Evolutionary conservation across 2,329 filamentous ascomycete genomes (phyloP), one percentile per base, ranked within the genome.

Genomic region (Nemania sp.): DNA sequence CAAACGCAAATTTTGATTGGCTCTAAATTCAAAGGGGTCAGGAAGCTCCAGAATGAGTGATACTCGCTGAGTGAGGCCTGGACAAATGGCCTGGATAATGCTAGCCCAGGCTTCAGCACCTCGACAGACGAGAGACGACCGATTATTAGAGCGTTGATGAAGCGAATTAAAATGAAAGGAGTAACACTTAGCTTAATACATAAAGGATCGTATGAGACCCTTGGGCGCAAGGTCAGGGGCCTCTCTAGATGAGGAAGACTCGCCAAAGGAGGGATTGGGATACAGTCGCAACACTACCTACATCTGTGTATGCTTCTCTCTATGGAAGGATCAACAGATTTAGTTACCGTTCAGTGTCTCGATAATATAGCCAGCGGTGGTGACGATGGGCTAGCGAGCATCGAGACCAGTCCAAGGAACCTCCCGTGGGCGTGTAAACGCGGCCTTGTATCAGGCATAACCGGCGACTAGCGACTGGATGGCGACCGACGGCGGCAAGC

Each of bases 1-100:
- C 55, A 35, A 63, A 41, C 49, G 45, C 24, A 58, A 73, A 69
- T 74, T 75, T 70, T 69, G 43, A 76, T 77, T 77, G 74, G 75
- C 56, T 67, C 63, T 74, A 76, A 77, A 77, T 70, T 74, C 64
- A 70, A 53, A 72, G 62, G 56, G 56, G 55, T 49, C 54, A 67
- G 58, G 58, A 66, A 64, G 43, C 47, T 54, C 57, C 63, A 66
- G 63, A 63, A 64, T 57, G 56, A 56, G 45, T 65, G 58, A 64
- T 58, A 65, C 54, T 38, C 51, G 38, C 15, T 66, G 35, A 18
- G 38, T 35, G 11, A 35, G 32, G 32, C 32, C 32, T 35, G 32
- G 32, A 35, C n/a, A n/a, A n/a, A n/a, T n/a, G n/a, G n/a, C 43
- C 43, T 7, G 43, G 43, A 20, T n/a, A 7, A n/a, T 51, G 20